Percentiles rank a stretch among this genome's conserved stretches.
These are phyloP conservation scores for Talaromyces sp. DNA, from an alignment of 2,329 filamentous ascomycete genomes.

Conservation along the genomic window DNA sequence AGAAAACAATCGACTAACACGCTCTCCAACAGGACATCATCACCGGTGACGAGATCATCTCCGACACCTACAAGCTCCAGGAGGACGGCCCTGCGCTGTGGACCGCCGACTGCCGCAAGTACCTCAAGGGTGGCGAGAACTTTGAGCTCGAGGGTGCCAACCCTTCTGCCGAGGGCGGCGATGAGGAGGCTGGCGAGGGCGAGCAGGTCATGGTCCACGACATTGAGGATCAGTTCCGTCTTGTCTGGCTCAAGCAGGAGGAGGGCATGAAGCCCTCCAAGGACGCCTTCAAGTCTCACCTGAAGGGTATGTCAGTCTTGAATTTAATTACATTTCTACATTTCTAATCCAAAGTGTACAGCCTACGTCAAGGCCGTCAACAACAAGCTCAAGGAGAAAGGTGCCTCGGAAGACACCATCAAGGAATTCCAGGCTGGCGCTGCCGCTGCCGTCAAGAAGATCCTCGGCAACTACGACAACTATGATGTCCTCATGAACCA, in stretches of 20 bases:
- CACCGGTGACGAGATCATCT: constrained; percentile 91
- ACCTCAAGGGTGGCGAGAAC: constrained; percentile 63
- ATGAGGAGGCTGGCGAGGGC: constrained; percentile 65
- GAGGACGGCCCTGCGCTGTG: constrained; percentile 72
- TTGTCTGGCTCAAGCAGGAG: constrained; percentile 53
- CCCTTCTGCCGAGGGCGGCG: constrained; percentile 82
- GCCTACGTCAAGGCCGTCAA: constrained; percentile 92
- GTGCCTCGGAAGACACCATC: constrained; percentile 60
- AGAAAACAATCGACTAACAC: neutral
- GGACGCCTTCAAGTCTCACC: constrained; percentile 74
- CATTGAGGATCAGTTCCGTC: constrained; percentile 86
- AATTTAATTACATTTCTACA: neutral
- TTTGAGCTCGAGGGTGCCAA: constrained; percentile 74
- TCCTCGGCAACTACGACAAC: constrained; percentile 87
- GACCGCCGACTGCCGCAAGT: constrained; percentile 89
- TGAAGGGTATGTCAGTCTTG: constrained; percentile 64
- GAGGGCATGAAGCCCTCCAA: constrained; percentile 55
- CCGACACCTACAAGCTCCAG: constrained; percentile 85
- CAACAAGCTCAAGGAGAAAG: constrained; percentile 58
- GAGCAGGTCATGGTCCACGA: constrained; percentile 68
- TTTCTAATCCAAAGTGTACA: constrained; percentile 27
- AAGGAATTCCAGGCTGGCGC: constrained; percentile 76
- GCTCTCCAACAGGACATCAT: constrained; percentile 65
- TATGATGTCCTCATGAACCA: constrained; percentile 92
- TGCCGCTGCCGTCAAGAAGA: constrained; percentile 70